Evolutionary conservation across 2,329 filamentous ascomycete species (phyloP), one percentile per base, ranked within the genome.

Genomic region (Aureobasidium leucospermi): DNA sequence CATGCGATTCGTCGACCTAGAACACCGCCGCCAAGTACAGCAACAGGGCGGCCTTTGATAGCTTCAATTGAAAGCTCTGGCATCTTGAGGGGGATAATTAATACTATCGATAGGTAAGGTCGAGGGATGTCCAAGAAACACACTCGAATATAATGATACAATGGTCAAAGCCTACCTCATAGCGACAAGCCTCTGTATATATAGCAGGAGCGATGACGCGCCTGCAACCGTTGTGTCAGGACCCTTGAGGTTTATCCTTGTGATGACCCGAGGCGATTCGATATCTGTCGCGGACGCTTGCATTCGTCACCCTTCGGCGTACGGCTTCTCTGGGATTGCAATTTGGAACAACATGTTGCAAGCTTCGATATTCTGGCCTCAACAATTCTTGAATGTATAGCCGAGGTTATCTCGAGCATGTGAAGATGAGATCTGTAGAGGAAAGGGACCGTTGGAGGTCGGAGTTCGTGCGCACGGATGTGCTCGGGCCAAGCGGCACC

Each of bases 11-110:
- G 69, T 8, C 76, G 74, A 9, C 76, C 76, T 0, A 78, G 68
- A 0, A 78, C 75, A 1, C 76, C 76, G 6, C 67, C 76, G 2
- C 76, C 76, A 19, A 79, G 66, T 13, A 78, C 64, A 4, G 69
- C 65, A 23, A 78, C 69, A 2, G 72, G 69, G n/a, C 74, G 68
- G 34, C 61, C 61, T 32, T 59, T 47, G 38, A 52, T 52, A 36
- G 48, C 36, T 13, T 52, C 36, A 9, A 52, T 31, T 6, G 48
- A 31, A 31, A 52, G 48, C 36, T 52, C 48, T 4, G 23, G 23
- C 48, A 52, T 52, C 19, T 11, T 48, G 46, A 16, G 6, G 6
- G 15, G 6, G 7, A 34, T 19, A 2, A 10, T 13, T 8, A 23
- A 23, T 23, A 23, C 23, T 23, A 23, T 23, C 23, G 23, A 23